A percentile compares a stretch with the other conserved stretches of the same genome.
phyloP scores from a whole-genome alignment of 2,329 filamentous ascomycete genomes.

The Aspergillus pseudonomiae region DNA sequence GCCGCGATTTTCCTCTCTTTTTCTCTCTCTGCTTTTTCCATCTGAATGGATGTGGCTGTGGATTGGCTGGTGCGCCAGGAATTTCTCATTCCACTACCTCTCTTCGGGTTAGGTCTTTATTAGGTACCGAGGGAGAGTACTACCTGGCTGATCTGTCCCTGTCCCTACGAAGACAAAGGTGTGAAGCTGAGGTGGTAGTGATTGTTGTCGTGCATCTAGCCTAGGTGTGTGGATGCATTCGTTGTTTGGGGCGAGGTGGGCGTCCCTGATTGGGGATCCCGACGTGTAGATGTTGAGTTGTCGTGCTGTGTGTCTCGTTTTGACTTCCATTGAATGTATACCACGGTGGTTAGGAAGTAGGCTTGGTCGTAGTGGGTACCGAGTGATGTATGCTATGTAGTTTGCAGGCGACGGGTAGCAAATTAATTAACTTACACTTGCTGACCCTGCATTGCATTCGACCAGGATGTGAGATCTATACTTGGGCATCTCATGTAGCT shows the following conservation, averaged over 20 bases:
- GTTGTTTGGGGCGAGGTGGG: background rate
- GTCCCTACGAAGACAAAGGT: background rate
- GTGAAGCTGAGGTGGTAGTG: background rate
- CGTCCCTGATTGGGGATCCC: background rate
- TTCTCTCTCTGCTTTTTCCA: background rate
- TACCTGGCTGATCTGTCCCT: background rate
- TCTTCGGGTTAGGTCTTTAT: background rate
- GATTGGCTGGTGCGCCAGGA: background rate
- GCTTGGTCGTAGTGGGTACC: background rate
- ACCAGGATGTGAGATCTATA: background rate
- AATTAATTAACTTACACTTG: background rate
- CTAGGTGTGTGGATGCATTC: background rate
- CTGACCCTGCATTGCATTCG: constrained; percentile 2
- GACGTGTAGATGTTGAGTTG: constrained; percentile 1
- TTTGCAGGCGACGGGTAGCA: constrained; percentile 1
- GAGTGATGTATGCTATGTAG: background rate
- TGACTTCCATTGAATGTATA: background rate
- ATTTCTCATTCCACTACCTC: background rate
- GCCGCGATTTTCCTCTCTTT: background rate
- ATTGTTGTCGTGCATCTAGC: constrained; percentile 5
- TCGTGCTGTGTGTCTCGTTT: background rate
- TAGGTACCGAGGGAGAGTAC: background rate
- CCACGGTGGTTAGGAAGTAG: background rate
- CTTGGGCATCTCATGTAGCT: background rate
- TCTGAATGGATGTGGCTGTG: background rate